These are phyloP conservation scores for Coleophoma cylindrospora DNA, from an alignment of 2,329 filamentous ascomycete genomes.

Conservation along the genomic window DNA sequence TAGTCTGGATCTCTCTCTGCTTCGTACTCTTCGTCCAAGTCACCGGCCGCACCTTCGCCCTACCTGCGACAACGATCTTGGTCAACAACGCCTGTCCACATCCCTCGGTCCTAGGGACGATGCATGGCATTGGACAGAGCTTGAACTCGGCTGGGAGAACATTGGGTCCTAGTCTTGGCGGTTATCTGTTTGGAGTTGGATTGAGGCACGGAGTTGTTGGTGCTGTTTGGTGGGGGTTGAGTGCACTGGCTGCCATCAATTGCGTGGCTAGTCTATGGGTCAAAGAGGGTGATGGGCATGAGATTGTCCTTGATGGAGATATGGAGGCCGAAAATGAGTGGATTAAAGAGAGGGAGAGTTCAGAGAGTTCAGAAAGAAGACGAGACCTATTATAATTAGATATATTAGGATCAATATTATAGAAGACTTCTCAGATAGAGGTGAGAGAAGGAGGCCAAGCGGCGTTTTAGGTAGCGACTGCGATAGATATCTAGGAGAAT, in stretches of 20 bases:
- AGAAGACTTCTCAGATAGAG: no score
- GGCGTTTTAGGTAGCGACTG: no score
- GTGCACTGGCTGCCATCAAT: not conserved
- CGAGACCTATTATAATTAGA: no score
- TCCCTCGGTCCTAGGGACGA: slow-evolving; percentile 48
- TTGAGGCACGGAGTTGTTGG: slow-evolving; percentile 24
- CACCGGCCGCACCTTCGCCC: slow-evolving; percentile 64
- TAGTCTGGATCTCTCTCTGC: slow-evolving; percentile 4
- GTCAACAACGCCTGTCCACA: slow-evolving; percentile 55
- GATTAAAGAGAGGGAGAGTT: no score
- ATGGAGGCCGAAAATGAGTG: not conserved
- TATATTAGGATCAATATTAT: no score
- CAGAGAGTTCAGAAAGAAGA: no score
- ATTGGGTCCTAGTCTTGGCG: slow-evolving; percentile 44
- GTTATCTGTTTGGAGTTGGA: slow-evolving; percentile 24
- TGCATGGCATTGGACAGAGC: slow-evolving; percentile 48
- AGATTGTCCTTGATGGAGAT: not conserved
- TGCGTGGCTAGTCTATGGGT: not conserved
- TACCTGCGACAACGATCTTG: slow-evolving; percentile 53
- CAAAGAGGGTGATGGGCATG: not conserved
- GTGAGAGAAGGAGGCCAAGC: no score
- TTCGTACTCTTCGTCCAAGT: slow-evolving; percentile 64
- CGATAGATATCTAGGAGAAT: no score
- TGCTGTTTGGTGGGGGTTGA: slow-evolving; percentile 19
- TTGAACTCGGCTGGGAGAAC: slow-evolving; percentile 42